These are phyloP conservation scores for Irpex rosettiformis DNA, from an alignment of 1,284 basidiomycete species.

Conservation along the genomic window DNA sequence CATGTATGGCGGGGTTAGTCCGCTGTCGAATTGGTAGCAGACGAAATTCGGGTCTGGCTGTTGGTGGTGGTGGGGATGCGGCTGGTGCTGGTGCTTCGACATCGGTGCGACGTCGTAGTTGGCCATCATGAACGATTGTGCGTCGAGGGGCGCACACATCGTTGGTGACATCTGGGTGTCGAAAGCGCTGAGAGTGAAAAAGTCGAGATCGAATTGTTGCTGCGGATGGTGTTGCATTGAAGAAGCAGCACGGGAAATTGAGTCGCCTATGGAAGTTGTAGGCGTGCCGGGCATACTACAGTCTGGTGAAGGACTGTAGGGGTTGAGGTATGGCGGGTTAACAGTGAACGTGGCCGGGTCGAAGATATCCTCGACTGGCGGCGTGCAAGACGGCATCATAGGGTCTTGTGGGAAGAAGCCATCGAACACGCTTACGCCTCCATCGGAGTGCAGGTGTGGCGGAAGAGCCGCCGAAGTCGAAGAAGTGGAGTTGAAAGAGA, in stretches of 20 bases:
- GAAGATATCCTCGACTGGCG: conserved; percentile 17
- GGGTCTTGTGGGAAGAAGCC: conserved; percentile 13
- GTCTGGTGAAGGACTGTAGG: conserved; percentile 24
- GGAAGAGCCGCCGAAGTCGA: conserved; percentile 10
- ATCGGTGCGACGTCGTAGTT: not conserved
- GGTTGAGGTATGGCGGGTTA: conserved; percentile 26
- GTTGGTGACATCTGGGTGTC: not conserved
- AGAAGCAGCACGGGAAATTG: not conserved
- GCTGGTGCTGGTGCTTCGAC: not conserved
- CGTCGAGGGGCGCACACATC: conserved; percentile 1
- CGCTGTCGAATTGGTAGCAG: conserved; percentile 8
- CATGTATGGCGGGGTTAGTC: conserved; percentile 2
- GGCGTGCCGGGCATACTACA: conserved; percentile 25
- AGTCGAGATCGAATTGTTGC: conserved; percentile 2
- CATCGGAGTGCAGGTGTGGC: conserved; percentile 14
- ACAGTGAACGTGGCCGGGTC: conserved; percentile 19
- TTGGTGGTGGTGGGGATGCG: not conserved
- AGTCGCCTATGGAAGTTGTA: not conserved
- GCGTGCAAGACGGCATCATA: conserved; percentile 13
- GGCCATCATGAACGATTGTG: not conserved
- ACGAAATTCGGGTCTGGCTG: not conserved
- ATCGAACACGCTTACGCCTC: conserved; percentile 12
- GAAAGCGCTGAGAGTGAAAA: not conserved
- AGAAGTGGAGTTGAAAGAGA: conserved; percentile 41
- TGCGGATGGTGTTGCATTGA: not conserved